phyloP scores from a whole-genome alignment of 202 grass and related monocot species.

The Miscanthus sacchariflorus region DNA sequence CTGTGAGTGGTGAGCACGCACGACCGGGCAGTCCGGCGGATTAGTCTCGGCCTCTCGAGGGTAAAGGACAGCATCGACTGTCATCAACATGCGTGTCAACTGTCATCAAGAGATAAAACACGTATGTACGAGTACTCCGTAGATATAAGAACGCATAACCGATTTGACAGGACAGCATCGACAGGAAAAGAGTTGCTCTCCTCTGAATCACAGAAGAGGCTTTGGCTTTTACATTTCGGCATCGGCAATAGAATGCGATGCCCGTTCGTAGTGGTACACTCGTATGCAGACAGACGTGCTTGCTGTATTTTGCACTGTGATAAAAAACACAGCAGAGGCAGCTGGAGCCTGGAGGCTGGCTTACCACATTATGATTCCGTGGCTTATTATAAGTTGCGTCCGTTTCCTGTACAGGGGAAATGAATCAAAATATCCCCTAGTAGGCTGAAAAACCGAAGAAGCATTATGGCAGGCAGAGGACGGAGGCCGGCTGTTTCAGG shows the following conservation, averaged over 20 bases:
- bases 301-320: neutral
- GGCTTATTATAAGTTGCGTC: neutral
- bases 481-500: neutral
- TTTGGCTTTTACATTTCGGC: neutral
- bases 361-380: neutral
- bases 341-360: neutral
- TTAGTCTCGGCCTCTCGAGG: neutral
- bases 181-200: neutral
- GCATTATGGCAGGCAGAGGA: neutral
- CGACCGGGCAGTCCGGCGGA: constrained; percentile 30
- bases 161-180: neutral
- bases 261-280: neutral
- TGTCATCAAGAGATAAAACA: neutral
- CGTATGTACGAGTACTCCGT: neutral
- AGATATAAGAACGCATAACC: neutral
- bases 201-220: neutral
- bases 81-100: neutral
- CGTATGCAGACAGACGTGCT: neutral
- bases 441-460: neutral
- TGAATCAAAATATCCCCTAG: neutral
- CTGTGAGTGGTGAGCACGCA: constrained; percentile 40
- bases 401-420: neutral
- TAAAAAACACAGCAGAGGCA: neutral
- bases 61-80: too few relatives aligned
- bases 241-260: constrained; percentile 7